These are phyloP conservation scores for Primulina tabacum DNA, from an alignment of 257 asterid genomes.

Conservation along the genomic window DNA sequence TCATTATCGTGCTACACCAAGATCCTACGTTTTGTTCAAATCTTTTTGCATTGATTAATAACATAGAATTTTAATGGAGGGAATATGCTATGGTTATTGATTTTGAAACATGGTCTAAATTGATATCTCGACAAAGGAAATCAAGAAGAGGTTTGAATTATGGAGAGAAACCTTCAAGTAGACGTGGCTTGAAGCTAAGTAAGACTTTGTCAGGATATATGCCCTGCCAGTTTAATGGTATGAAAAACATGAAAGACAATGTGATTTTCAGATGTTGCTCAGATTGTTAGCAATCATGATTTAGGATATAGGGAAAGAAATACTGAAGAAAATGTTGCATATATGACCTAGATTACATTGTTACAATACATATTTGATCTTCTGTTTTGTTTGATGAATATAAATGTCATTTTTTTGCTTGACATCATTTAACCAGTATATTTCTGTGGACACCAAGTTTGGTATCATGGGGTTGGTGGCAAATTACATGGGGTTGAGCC, in stretches of 20 bases:
- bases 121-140: background rate
- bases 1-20: background rate
- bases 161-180: background rate
- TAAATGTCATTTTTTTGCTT: constrained; percentile 5
- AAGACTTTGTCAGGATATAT: too few relatives aligned
- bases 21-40: too few relatives aligned
- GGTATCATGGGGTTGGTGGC: constrained; percentile 86
- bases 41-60: background rate
- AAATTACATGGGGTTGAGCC: constrained; percentile 71
- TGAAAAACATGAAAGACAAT: background rate
- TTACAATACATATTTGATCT: constrained; percentile 10
- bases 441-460: constrained; percentile 44
- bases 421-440: background rate
- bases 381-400: constrained; percentile 1
- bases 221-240: background rate
- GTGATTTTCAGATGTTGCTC: background rate
- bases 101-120: background rate
- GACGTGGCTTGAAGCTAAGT: too few relatives aligned
- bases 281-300: background rate
- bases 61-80: background rate
- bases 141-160: background rate
- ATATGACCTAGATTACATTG: too few relatives aligned
- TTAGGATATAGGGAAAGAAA: background rate
- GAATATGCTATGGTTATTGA: background rate
- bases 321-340: background rate